Evolutionary conservation across 202 grass and related monocot genomes (phyloP).

Genomic region (Eragrostis tef): DNA sequence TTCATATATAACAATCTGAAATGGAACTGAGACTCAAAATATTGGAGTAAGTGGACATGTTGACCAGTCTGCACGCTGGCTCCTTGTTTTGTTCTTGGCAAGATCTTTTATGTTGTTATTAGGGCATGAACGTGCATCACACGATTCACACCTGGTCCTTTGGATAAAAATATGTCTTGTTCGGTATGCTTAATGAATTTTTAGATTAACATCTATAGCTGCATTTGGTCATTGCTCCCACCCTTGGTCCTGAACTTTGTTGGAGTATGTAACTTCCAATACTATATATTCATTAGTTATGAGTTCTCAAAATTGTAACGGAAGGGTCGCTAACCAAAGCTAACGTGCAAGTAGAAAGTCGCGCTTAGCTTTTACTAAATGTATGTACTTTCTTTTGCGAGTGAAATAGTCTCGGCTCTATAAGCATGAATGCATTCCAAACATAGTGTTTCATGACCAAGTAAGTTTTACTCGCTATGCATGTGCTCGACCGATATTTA

Average conservation of each 20-base stretch:
- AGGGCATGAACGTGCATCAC: neutral
- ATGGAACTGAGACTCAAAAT: constrained; percentile 3
- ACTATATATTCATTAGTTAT: neutral
- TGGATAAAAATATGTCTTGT: neutral
- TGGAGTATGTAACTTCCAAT: neutral
- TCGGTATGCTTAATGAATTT: neutral
- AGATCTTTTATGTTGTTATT: neutral
- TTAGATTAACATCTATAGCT: neutral
- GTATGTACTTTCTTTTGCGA: too few relatives aligned
- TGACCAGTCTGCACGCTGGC: neutral
- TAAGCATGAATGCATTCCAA: too few relatives aligned
- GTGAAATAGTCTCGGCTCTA: too few relatives aligned
- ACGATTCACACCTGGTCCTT: neutral
- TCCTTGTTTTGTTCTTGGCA: neutral
- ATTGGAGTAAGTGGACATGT: constrained; percentile 37
- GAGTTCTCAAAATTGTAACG: too few relatives aligned
- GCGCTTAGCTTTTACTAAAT: too few relatives aligned
- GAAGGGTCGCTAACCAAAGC: too few relatives aligned
- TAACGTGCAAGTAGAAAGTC: too few relatives aligned
- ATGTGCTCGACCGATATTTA: too few relatives aligned
- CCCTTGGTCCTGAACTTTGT: neutral
- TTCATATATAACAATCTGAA: constrained; percentile 42
- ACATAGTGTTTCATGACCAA: too few relatives aligned
- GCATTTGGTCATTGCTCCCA: neutral
- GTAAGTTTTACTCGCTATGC: too few relatives aligned